Conservation (phyloP, 768 basidiomycete genomes). For the Cytidiella melzeri region DNA sequence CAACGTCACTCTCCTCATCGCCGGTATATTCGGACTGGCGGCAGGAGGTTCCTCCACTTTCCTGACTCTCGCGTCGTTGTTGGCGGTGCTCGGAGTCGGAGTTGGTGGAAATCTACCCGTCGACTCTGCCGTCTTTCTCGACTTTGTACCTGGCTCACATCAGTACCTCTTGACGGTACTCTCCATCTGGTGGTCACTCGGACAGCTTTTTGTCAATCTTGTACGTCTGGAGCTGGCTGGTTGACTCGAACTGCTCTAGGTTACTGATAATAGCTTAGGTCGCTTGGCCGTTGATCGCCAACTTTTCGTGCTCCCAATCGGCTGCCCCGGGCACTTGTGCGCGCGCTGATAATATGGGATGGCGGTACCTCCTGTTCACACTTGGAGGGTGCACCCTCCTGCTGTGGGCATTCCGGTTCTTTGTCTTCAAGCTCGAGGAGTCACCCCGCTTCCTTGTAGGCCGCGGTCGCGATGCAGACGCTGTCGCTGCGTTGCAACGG, state of each 20-base stretch:
- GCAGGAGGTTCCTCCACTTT: slow-evolving; percentile 44
- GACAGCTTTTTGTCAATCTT: slow-evolving; percentile 45
- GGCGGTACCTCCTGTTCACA: slow-evolving; percentile 52
- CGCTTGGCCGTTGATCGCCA: slow-evolving; percentile 55
- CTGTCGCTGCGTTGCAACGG: slow-evolving; percentile 40
- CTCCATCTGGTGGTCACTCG: slow-evolving; percentile 55
- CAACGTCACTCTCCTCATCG: slow-evolving; percentile 49
- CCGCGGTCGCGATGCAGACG: slow-evolving; percentile 45
- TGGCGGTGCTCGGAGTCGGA: slow-evolving; percentile 40
- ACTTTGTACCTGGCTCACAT: slow-evolving; percentile 45
- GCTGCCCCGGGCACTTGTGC: slow-evolving; percentile 28
- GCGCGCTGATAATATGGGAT: slow-evolving; percentile 51
- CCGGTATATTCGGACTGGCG: slow-evolving; percentile 46
- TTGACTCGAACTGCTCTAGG: background rate
- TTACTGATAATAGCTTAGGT: slow-evolving; percentile 29
- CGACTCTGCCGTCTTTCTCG: slow-evolving; percentile 48
- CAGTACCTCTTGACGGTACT: slow-evolving; percentile 55
- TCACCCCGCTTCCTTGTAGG: slow-evolving; percentile 55
- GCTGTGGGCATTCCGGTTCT: slow-evolving; percentile 47
- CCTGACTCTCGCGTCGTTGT: slow-evolving; percentile 40
- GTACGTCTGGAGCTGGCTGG: slow-evolving; percentile 23
- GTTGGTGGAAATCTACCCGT: slow-evolving; percentile 57
- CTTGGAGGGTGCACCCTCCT: slow-evolving; percentile 48
- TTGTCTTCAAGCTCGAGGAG: slow-evolving; percentile 47
- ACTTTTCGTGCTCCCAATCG: slow-evolving; percentile 40